A percentile compares a stretch with the other conserved stretches of the same genome.
Evolutionary conservation across 2,329 filamentous ascomycete genomes (phyloP).

Genomic region (Hypoxylon sp.): DNA sequence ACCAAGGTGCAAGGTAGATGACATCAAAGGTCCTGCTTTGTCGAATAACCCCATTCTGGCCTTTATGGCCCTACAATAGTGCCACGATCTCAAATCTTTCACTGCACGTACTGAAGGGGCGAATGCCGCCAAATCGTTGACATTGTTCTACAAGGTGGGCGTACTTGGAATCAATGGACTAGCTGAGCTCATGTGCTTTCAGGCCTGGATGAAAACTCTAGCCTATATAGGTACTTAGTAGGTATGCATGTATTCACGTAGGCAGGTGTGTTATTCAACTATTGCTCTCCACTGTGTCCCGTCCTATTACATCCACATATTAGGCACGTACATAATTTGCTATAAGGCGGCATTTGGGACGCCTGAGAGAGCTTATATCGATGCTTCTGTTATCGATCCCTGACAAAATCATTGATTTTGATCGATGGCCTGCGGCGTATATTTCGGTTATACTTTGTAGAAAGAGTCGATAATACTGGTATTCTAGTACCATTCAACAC

Average conservation of each 20-base stretch:
- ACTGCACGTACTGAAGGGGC: background rate
- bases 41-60: background rate
- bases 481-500: background rate
- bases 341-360: constrained; percentile 3
- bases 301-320: background rate
- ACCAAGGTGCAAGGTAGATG: background rate
- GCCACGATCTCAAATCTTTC: background rate
- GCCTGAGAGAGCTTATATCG: constrained; percentile 1
- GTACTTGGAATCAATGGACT: background rate
- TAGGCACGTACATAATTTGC: background rate
- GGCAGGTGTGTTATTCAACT: background rate
- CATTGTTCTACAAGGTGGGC: background rate
- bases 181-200: background rate
- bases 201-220: background rate
- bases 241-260: background rate
- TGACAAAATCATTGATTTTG: background rate
- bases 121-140: background rate
- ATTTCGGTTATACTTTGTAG: background rate
- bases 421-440: background rate
- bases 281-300: no score
- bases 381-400: background rate
- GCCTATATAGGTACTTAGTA: background rate
- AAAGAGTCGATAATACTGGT: constrained; percentile 1
- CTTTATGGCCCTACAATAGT: background rate
- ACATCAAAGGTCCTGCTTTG: background rate